Percentiles rank a stretch among this genome's conserved stretches.
phyloP scores from a whole-genome alignment of 2,329 filamentous ascomycete species.

The Xylariaceae sp. region DNA sequence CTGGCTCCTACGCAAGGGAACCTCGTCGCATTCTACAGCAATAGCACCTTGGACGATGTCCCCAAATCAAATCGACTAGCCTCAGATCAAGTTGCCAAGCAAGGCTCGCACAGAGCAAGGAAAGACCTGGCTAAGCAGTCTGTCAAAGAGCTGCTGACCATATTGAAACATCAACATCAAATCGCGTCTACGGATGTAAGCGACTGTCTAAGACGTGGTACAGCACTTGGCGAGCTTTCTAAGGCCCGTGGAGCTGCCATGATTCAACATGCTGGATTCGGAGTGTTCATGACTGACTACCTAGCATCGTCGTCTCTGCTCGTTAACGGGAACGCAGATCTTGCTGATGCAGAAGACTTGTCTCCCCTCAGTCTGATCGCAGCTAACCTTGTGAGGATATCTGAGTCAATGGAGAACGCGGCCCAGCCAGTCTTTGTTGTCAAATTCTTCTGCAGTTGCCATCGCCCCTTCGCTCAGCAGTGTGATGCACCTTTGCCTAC shows the following conservation, averaged over 20 bases:
- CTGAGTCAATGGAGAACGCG: neutral
- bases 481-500: neutral
- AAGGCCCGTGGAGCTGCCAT: slow-evolving; percentile 8
- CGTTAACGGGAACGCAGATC: slow-evolving; percentile 11
- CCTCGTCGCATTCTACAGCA: too few relatives aligned
- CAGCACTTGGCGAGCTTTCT: slow-evolving; percentile 3
- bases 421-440: slow-evolving; percentile 8
- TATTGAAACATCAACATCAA: neutral
- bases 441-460: slow-evolving; percentile 16
- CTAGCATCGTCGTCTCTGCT: slow-evolving; percentile 7
- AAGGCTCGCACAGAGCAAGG: neutral
- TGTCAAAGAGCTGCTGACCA: neutral
- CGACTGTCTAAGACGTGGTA: neutral
- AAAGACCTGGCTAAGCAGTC: neutral
- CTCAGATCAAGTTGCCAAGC: too few relatives aligned
- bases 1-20: too few relatives aligned
- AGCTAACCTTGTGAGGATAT: slow-evolving; percentile 10
- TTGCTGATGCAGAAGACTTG: slow-evolving; percentile 8
- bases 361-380: slow-evolving; percentile 13
- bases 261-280: slow-evolving; percentile 4
- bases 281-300: slow-evolving; percentile 5
- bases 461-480: slow-evolving; percentile 2
- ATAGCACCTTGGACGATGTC: too few relatives aligned
- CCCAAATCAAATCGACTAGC: too few relatives aligned
- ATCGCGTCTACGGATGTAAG: neutral